phyloP scores from a whole-genome alignment of 306 rosid genomes.

The cucumber (Cucumis sativus) region Cucumber_9930_V3 NC_026655.2:30609001-30609500 shows the following conservation, averaged over 20 bases:
- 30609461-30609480: constrained; percentile 74
- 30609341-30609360: background rate
- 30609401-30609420: constrained; percentile 8
- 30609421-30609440: constrained; percentile 19
- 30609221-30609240: background rate
- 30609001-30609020: no score
- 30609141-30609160: no score
- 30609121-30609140: background rate
- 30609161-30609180: no score
- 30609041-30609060: no score
- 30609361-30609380: background rate
- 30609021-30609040: no score
- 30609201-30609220: background rate
- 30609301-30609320: background rate
- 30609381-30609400: background rate
- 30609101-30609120: background rate
- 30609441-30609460: constrained; percentile 52
- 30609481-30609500: constrained; percentile 45
- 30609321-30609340: background rate
- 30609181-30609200: background rate
- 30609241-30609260: no score
- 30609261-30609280: background rate
- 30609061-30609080: no score
- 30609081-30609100: background rate
- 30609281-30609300: background rate